Percentiles rank a stretch among this genome's conserved stretches.
These are phyloP conservation scores for Amoebophrya sp. DNA, from an alignment of 169 alveolate species.

Conservation along the genomic window DNA sequence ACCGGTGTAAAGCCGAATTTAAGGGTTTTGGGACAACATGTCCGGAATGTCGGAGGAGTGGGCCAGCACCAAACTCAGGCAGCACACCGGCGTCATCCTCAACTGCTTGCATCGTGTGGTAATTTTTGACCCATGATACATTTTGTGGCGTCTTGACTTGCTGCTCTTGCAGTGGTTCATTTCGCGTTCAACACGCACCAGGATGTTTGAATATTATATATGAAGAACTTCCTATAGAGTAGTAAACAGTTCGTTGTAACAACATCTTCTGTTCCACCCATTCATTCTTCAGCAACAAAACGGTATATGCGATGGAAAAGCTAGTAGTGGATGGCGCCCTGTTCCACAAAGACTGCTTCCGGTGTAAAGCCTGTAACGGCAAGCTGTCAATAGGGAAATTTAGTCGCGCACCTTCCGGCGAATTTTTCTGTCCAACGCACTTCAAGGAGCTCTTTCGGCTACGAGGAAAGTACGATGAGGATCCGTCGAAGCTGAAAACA, in stretches of 20 bases:
- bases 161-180: no score
- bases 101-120: no score
- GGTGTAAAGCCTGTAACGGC: neutral
- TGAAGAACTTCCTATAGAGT: no score
- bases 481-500: neutral
- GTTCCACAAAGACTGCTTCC: slow-evolving; percentile 9
- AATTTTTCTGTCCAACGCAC: neutral
- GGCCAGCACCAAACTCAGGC: no score
- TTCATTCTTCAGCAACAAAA: neutral
- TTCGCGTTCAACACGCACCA: no score
- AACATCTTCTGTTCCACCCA: no score
- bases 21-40: neutral
- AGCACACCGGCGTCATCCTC: no score
- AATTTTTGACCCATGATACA: no score
- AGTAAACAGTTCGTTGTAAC: no score
- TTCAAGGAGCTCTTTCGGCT: neutral
- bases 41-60: neutral
- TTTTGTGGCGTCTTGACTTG: no score
- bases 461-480: neutral
- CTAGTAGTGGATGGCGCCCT: neutral
- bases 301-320: slow-evolving; percentile 3
- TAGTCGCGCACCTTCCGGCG: neutral
- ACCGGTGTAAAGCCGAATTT: neutral
- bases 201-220: no score
- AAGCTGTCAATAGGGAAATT: neutral